phyloP scores from a whole-genome alignment of 371 early-diverging fungal species.

The Circinella minor region DNA sequence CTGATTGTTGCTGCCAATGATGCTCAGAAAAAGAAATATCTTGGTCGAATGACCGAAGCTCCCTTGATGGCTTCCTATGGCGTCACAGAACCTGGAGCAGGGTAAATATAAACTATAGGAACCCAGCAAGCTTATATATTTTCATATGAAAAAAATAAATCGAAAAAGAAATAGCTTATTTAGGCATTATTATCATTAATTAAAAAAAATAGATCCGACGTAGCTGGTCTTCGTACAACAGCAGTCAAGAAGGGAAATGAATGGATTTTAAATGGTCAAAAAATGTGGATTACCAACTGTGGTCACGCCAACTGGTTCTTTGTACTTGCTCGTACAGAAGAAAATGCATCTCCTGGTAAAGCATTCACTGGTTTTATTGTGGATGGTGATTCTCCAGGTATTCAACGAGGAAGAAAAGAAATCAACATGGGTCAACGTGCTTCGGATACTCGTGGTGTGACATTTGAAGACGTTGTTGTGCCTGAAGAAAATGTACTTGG shows the following conservation, averaged over 20 bases:
- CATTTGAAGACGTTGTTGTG: slow-evolving; percentile 94
- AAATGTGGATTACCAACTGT: slow-evolving; percentile 93
- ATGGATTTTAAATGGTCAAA: slow-evolving; percentile 81
- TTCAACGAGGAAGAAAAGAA: slow-evolving; percentile 92
- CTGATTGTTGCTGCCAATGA: slow-evolving; percentile 88
- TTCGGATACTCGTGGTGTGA: slow-evolving; percentile 93
- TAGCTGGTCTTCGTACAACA: slow-evolving; percentile 65
- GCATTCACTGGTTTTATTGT: slow-evolving; percentile 98
- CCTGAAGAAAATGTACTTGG: slow-evolving; percentile 86
- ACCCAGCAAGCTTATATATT: neutral
- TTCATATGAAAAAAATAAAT: neutral
- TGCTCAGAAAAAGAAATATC: slow-evolving; percentile 86
- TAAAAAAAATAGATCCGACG: slow-evolving; percentile 56
- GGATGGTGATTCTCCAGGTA: slow-evolving; percentile 90
- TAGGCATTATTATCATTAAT: too few relatives aligned
- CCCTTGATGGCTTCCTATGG: slow-evolving; percentile 94
- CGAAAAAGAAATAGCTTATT: too few relatives aligned
- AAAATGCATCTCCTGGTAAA: slow-evolving; percentile 77
- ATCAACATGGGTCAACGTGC: slow-evolving; percentile 97
- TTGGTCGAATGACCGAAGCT: slow-evolving; percentile 93
- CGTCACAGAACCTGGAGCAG: slow-evolving; percentile 88
- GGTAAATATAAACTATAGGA: slow-evolving; percentile 23
- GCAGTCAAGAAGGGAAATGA: slow-evolving; percentile 73
- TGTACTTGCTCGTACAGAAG: slow-evolving; percentile 92
- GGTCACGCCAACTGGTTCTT: slow-evolving; percentile 99